These are phyloP conservation scores for Fusarium sp. DNA, from an alignment of 2,329 filamentous ascomycete species.

Conservation along the genomic window DNA sequence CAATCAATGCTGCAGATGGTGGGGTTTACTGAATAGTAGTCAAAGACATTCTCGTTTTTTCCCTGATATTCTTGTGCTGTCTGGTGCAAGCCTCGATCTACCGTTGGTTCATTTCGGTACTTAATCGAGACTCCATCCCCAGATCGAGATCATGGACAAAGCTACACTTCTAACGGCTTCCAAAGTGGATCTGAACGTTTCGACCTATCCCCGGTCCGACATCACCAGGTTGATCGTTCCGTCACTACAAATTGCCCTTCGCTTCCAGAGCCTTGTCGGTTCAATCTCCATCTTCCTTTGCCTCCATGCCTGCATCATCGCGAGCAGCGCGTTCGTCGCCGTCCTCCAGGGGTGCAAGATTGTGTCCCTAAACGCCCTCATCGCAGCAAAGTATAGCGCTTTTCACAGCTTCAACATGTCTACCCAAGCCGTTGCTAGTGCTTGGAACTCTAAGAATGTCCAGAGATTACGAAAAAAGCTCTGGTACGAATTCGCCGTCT, in stretches of 20 bases:
- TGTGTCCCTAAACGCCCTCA: constrained; percentile 40
- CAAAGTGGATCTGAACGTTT: constrained; percentile 46
- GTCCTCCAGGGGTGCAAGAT: constrained; percentile 40
- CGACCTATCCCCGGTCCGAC: constrained; percentile 44
- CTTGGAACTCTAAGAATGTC: constrained; percentile 52
- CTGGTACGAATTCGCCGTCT: constrained; percentile 61
- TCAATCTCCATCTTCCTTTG: constrained; percentile 45
- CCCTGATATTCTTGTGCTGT: neutral
- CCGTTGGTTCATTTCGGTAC: neutral
- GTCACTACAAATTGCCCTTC: constrained; percentile 47
- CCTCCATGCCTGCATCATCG: constrained; percentile 45
- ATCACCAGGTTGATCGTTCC: constrained; percentile 47
- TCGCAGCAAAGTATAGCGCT: constrained; percentile 44
- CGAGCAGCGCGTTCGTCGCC: constrained; percentile 39
- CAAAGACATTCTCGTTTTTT: constrained; percentile 9
- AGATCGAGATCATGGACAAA: constrained; percentile 47
- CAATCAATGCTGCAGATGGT: neutral
- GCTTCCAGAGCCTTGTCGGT: constrained; percentile 48
- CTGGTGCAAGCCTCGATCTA: neutral
- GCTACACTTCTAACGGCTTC: constrained; percentile 52
- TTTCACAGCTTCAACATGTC: constrained; percentile 44
- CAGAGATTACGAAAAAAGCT: constrained; percentile 56
- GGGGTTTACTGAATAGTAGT: neutral
- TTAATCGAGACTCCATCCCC: constrained; percentile 12
- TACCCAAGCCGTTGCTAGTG: constrained; percentile 36